A percentile compares a stretch with the other conserved stretches of the same genome.
Evolutionary conservation across 331 rosid species (phyloP).

Genomic region (Spiraea crenata): DNA sequence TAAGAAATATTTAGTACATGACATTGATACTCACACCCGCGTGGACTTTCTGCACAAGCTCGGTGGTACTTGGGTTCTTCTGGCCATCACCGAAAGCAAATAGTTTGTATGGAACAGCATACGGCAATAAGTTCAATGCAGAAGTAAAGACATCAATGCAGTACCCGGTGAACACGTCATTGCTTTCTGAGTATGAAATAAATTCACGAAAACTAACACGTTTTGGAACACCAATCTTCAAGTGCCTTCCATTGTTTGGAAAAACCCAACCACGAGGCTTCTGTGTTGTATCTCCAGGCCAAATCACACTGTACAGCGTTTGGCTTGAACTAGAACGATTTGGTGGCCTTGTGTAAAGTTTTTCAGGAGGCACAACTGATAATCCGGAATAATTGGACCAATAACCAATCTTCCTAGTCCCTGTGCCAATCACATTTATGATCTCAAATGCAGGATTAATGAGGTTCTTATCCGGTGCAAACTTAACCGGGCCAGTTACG

Average conservation of each 20-base stretch:
- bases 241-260: conserved; percentile 75
- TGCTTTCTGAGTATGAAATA: conserved; percentile 45
- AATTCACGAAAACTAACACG: conserved; percentile 62
- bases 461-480: conserved; percentile 51
- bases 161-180: conserved; percentile 72
- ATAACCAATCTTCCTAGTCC: conserved; percentile 70
- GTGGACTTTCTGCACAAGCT: conserved; percentile 63
- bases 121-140: conserved; percentile 74
- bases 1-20: neutral
- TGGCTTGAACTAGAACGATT: conserved; percentile 46
- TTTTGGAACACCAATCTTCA: conserved; percentile 75
- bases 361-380: conserved; percentile 59
- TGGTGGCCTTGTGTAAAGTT: conserved; percentile 46
- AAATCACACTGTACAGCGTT: conserved; percentile 42
- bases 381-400: conserved; percentile 91
- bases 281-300: conserved; percentile 77
- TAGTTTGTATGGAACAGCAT: conserved; percentile 75
- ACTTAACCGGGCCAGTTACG: conserved; percentile 63
- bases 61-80: conserved; percentile 55
- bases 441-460: conserved; percentile 75
- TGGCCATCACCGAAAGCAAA: conserved; percentile 61
- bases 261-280: conserved; percentile 97
- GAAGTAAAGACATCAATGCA: conserved; percentile 88
- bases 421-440: conserved; percentile 73
- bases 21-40: conserved; percentile 63